Base-by-base conservation (phyloP, 2,329 filamentous ascomycete species). In the Whalleya microplaca region DNA sequence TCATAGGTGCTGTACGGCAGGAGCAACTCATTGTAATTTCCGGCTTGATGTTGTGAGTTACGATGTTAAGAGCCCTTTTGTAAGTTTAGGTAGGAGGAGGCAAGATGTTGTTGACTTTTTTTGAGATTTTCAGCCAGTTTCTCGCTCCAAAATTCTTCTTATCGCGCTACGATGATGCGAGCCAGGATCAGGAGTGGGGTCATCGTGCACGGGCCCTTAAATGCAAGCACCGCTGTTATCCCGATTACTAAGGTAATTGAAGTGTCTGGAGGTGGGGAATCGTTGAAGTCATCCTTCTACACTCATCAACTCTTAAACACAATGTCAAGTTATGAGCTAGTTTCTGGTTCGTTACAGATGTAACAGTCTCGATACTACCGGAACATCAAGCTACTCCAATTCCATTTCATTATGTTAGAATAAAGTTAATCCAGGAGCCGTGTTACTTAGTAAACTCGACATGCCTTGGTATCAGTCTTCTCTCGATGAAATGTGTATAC, bases 1-100 rank as follows among this genome's bases (percentile, higher is more conserved):
- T 72, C 63, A 81, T 67, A 8, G 80, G 73, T 27, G 73, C 71
- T 6, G 71, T 73, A 55, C 78, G 76, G 59, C 81, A 84, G 20
- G 75, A 69, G 65, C 80, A 83, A 58, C 67, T 73, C 80, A 83
- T 83, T 46, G 58, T 66, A 58, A 49, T 37, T 9, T 10, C 51
- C 10, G 10, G 37, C 32, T 21, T 10, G 40, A 40, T 27, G 47
- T 21, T 21, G 32, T 37, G n/a, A 44, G 18, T 29, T 45, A 37
- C 12, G 21, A 14, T 37, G 21, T 46, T 14, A 16, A 48, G 37
- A 44, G 16, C 20, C 14, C n/a, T n/a, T n/a, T n/a, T n/a, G n/a
- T n/a, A n/a, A n/a, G n/a, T n/a, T n/a, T n/a, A n/a, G n/a, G n/a
- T n/a, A n/a, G n/a, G n/a, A n/a, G n/a, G 46, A 51, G 21, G 16